A percentile compares a stretch with the other conserved stretches of the same genome.
Evolutionary conservation across 352 stramenopile species (phyloP).

Genomic region (Aphanomyces stellatus): DNA sequence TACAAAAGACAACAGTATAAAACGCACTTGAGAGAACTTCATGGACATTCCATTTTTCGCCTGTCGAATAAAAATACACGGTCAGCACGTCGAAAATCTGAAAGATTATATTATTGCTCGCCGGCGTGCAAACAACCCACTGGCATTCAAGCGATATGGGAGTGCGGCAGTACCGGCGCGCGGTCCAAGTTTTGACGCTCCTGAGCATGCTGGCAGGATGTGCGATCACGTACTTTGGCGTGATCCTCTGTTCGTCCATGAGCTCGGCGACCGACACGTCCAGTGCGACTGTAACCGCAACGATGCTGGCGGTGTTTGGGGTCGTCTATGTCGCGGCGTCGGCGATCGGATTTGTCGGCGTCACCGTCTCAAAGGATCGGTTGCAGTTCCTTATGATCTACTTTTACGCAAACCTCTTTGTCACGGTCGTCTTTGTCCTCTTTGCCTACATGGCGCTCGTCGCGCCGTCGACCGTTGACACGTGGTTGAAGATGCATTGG

Average conservation of each 20-base stretch:
- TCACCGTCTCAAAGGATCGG: not conserved
- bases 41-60: too few species aligned
- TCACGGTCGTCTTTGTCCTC: not conserved
- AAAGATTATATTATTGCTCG: too few species aligned
- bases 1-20: too few species aligned
- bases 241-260: not conserved
- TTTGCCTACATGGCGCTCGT: constrained; percentile 12
- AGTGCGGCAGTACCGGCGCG: not conserved
- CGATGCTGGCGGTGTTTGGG: not conserved
- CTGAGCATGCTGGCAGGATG: not conserved
- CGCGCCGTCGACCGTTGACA: not conserved
- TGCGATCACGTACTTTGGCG: constrained; percentile 8
- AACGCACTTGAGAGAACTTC: too few species aligned
- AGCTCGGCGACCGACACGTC: not conserved
- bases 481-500: constrained; percentile 76
- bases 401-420: constrained; percentile 5
- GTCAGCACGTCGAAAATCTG: too few species aligned
- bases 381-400: constrained; percentile 14
- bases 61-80: too few species aligned
- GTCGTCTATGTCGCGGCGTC: not conserved
- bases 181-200: constrained; percentile 1
- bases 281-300: not conserved
- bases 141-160: not conserved
- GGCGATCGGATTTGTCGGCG: not conserved
- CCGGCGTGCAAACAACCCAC: too few species aligned